Percentiles rank a stretch among this genome's conserved stretches.
Evolutionary conservation across 73 alveolate genomes (phyloP).

Genomic region (Paramecium primaurelia): DNA sequence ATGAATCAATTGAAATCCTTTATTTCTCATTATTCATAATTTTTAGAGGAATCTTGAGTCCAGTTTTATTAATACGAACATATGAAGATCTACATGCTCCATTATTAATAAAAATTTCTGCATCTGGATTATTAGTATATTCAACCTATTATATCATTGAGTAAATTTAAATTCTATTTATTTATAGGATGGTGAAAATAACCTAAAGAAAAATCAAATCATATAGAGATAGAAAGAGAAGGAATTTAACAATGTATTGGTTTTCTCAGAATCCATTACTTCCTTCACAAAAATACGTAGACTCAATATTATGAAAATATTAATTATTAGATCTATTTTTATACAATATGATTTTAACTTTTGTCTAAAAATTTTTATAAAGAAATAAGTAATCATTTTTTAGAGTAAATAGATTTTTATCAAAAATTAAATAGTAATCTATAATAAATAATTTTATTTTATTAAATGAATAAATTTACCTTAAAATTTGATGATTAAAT

Average conservation of each 20-base stretch:
- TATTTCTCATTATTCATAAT: neutral
- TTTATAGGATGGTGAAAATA: neutral
- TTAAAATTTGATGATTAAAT: neutral
- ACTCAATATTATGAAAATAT: constrained; percentile 20
- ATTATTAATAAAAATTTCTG: neutral
- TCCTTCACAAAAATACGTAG: neutral
- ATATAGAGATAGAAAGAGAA: constrained; percentile 18
- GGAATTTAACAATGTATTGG: neutral
- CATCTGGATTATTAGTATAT: neutral
- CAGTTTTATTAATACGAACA: neutral
- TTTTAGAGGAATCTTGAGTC: constrained; percentile 34
- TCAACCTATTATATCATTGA: constrained; percentile 9
- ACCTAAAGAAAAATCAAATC: neutral
- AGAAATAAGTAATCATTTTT: neutral
- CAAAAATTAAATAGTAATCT: neutral
- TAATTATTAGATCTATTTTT: neutral
- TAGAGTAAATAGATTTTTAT: neutral
- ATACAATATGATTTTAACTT: neutral
- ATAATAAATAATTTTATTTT: neutral
- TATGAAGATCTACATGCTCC: neutral
- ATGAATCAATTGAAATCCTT: constrained; percentile 17
- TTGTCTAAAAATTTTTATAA: too few relatives aligned
- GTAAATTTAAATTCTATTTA: neutral
- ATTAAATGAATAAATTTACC: neutral
- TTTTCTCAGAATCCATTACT: neutral